Base-by-base conservation (phyloP, 2,329 filamentous ascomycete species). In the Botrytis paeoniae region DNA sequence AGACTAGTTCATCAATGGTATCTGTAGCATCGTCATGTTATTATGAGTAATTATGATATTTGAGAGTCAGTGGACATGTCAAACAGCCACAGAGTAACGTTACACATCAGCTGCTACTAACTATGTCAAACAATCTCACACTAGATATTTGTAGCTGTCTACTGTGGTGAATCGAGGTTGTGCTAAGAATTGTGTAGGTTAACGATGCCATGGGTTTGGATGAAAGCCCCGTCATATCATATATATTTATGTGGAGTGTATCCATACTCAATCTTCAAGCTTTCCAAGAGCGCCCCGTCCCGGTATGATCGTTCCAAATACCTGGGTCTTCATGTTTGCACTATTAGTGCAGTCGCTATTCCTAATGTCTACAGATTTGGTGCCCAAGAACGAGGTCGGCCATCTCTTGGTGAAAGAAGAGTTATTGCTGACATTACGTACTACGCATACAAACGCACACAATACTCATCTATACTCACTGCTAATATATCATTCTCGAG, bases 31-130 rank as follows among this genome's bases (percentile, higher is more conserved):
- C 9, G 22, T 14, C 32, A n/a, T 61, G 29, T 35, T 32, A 29
- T 39, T 29, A 8, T 54, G 14, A n/a, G 45, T 29, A 37, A 20
- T 39, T 7, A 41, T 45, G n/a, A 16, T 43, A 63, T 20, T 20
- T 22, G 12, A 35, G 43, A 41, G 22, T 61, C 39, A 66, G 64
- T 71, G 20, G 54, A 32, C n/a, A 54, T 51, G 16, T 64, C 69
- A 64, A 57, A 32, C 61, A 45, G 48, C 51, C 48, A 43, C n/a
- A 66, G n/a, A 45, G 32, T 62, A 71, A 37, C 20, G 61, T 59
- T 59, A 66, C 70, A 71, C 48, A 51, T 22, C 61, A 59, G n/a
- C 37, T 54, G 22, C 32, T 22, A 41, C 43, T 41, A 70, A 70
- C 18, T 29, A 7, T n/a, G 1, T 63, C 32, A 32, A 22, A 22